Base-by-base conservation (phyloP, 176 grass and related monocot species). In the Carex parvula region DNA sequence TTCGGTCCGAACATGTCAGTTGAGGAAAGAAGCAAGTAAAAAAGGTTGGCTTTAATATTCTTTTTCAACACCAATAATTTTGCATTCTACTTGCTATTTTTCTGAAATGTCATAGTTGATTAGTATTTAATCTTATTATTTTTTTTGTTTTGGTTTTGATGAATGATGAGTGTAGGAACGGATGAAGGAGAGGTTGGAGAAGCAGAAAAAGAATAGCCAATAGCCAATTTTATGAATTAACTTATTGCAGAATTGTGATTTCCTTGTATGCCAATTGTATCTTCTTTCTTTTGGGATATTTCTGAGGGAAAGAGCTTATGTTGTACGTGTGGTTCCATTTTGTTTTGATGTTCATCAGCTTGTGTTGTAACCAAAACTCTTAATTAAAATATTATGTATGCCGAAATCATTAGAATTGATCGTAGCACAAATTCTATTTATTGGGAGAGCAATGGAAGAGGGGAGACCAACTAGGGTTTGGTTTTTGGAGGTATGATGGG, bases 11-110 rank as follows among this genome's bases (percentile, higher is more conserved):
- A 71, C 68, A 71, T 71, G 68, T 44, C 17, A 41, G 16, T 3
- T 71, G 68, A 71, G 44, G 68, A 71, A 71, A 22, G 68, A 46
- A 46, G 68, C 68, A 46, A 71, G 68, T 71, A 71, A 44, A 44
- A 71, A 71, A 71, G 68, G 68, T 71, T 5, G 24, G 61, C 22
- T 24, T 71, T 46, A 44, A 44, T 21, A 46, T 46, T 44, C 37
- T 42, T 71, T 68, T 44, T 21, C 8, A 46, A 44, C 17, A 20
- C 8, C 20, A 41, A 71, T 20, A 11, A 71, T 44, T 18, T 3
- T 70, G 14, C 17, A 70, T 42, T 70, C 16, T 44, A 70, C 37
- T 42, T 70, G 66, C 8, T 70, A n/a, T 37, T 69, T 69, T 70
- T 41, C 3, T 70, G 17, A 70, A 70, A 8, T 37, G 0, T 8